Evolutionary conservation across 139 green algal species (phyloP).

Genomic region (Chlorella sp.): DNA sequence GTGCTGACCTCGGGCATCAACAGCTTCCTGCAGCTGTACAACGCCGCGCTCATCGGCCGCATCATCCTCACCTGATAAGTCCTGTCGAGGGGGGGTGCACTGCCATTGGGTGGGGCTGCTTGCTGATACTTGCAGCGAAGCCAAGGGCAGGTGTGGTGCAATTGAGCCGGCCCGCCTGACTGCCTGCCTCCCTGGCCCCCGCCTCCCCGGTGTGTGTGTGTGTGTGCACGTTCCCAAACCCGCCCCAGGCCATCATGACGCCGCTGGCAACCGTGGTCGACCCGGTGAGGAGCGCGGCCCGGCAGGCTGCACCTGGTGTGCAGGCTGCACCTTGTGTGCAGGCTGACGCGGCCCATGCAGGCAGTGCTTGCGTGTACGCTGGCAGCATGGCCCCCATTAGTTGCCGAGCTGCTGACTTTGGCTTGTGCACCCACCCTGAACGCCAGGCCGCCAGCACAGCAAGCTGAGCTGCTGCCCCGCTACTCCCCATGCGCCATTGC

Average conservation of each 20-base stretch:
- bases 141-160: not conserved
- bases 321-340: not conserved
- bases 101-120: too few species aligned
- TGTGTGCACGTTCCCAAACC: constrained; percentile 81
- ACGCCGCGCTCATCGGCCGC: constrained; percentile 90
- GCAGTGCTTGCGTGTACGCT: too few species aligned
- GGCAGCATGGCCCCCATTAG: too few species aligned
- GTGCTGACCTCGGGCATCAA: constrained; percentile 87
- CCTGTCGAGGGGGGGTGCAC: not conserved
- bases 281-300: constrained; percentile 13
- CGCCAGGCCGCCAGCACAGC: too few species aligned
- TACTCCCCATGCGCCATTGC: not conserved
- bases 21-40: constrained; percentile 93
- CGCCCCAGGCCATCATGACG: constrained; percentile 74
- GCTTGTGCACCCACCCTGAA: too few species aligned
- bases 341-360: too few species aligned
- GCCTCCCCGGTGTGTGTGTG: too few species aligned
- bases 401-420: too few species aligned
- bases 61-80: constrained; percentile 91
- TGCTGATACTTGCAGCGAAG: too few species aligned
- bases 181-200: not conserved
- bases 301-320: not conserved
- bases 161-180: not conserved
- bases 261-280: constrained; percentile 47
- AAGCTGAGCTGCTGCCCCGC: too few species aligned